Conservation (phyloP, 441 rosid species). For the Croton setiger region DNA sequence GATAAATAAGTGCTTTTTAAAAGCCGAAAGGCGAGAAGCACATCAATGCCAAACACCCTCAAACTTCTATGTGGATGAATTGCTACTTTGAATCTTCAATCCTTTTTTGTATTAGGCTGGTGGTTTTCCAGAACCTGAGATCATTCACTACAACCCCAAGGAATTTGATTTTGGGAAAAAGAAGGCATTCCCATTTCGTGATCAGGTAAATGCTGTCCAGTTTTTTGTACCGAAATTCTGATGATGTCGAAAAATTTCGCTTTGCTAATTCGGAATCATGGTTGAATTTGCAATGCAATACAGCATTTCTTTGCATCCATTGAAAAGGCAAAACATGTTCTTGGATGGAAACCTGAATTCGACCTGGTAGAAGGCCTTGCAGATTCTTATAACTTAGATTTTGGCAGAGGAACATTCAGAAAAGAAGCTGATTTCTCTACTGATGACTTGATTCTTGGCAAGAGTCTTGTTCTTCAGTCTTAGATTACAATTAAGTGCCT, state of each 20-base stretch:
- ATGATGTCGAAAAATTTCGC: neutral
- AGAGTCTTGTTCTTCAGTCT: slow-evolving; percentile 65
- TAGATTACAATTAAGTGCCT: too few relatives aligned
- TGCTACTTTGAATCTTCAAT: neutral
- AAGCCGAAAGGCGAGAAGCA: too few relatives aligned
- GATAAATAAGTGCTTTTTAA: too few relatives aligned
- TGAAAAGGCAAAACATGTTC: slow-evolving; percentile 79
- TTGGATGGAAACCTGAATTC: slow-evolving; percentile 74
- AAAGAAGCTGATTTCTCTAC: slow-evolving; percentile 94
- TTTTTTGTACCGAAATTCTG: neutral
- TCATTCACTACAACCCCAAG: slow-evolving; percentile 81
- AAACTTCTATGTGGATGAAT: too few relatives aligned
- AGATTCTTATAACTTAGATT: slow-evolving; percentile 88
- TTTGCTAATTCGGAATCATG: neutral
- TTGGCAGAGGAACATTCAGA: slow-evolving; percentile 79
- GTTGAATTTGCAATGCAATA: slow-evolving; percentile 16
- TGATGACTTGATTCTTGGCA: slow-evolving; percentile 76
- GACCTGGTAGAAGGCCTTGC: slow-evolving; percentile 80
- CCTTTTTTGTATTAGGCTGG: slow-evolving; percentile 51
- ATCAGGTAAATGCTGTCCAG: slow-evolving; percentile 57
- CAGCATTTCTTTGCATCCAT: slow-evolving; percentile 96
- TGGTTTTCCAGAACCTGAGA: slow-evolving; percentile 93
- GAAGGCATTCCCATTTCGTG: slow-evolving; percentile 98
- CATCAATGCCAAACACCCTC: too few relatives aligned
- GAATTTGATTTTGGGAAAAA: slow-evolving; percentile 95